Evolutionary conservation across 306 rosid genomes (phyloP), one percentile per base, ranked within the genome.

Genomic region (Arachis hypogaea): DNA sequence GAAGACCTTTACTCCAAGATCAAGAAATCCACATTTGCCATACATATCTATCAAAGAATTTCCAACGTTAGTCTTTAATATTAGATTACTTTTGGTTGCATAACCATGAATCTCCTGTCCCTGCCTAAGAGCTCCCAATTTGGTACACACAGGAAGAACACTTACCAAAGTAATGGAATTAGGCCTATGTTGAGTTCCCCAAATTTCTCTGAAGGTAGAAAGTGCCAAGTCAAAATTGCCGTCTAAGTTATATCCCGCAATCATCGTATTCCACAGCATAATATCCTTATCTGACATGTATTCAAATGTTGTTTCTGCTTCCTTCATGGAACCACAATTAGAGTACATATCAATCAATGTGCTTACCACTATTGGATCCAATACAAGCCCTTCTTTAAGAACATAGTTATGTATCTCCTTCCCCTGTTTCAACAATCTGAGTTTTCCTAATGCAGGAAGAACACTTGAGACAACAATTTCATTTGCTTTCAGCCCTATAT

Each of bases 91-190:
- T 80, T 60, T 78, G 9, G 68, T 85, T 56, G 79, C 86, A 64
- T 85, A 79, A 60, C 86, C 74, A 72, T 85, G 88, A 41, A 85
- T 78, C 76, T 85, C 84, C 79, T 85, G 82, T 59, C 84, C 88
- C 62, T 72, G 80, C 45, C 82, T 72, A 59, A 78, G 54, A 63
- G 82, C 76, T 49, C 86, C 86, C 64, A 76, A 36, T 58, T 72
- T 79, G 66, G 84, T 76, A 80, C 86, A 85, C 45, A 82, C 50
- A 44, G 88, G 86, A 85, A 85, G 85, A 70, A 78, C 74, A 73
- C 80, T 72, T 1, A 82, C 47, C 36, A 82, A 73, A 60, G 86
- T 85, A 49, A 85, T 57, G 70, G 67, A 68, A 82, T 85, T 85
- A 75, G 88, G 86, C 71, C 80, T 75, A 40, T 61, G 69, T 50